These are phyloP conservation scores for Prunus armeniaca DNA, from an alignment of 306 rosid species.

Conservation along the genomic window DNA sequence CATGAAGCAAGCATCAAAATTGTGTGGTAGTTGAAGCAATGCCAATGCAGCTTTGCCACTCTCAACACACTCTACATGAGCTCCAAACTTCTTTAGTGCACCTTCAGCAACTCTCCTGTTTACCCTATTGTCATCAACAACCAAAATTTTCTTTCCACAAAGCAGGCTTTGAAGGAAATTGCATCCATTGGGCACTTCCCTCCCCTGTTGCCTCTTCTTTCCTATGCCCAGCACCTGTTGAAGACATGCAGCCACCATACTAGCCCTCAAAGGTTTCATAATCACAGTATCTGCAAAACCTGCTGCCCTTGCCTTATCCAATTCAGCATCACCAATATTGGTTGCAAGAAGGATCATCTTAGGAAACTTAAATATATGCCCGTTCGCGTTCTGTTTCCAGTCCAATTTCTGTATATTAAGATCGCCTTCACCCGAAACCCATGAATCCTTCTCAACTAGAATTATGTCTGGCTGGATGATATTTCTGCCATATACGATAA, in stretches of 20 bases:
- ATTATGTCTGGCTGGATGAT: slow-evolving; percentile 64
- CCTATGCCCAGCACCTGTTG: slow-evolving; percentile 86
- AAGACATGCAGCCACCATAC: slow-evolving; percentile 98
- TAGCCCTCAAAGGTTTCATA: slow-evolving; percentile 95
- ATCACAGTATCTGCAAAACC: slow-evolving; percentile 90
- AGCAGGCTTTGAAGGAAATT: slow-evolving; percentile 61
- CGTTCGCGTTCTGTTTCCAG: slow-evolving; percentile 72
- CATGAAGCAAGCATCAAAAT: slow-evolving; percentile 97
- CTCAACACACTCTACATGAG: slow-evolving; percentile 74
- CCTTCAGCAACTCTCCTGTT: slow-evolving; percentile 98
- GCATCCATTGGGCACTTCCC: slow-evolving; percentile 58
- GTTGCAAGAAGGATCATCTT: slow-evolving; percentile 87
- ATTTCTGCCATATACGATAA: slow-evolving; percentile 49
- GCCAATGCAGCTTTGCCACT: slow-evolving; percentile 88
- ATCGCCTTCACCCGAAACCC: slow-evolving; percentile 66
- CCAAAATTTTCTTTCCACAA: slow-evolving; percentile 74
- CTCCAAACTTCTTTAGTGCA: slow-evolving; percentile 84
- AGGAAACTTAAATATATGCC: slow-evolving; percentile 54
- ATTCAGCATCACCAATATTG: slow-evolving; percentile 54
- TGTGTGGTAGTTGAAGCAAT: slow-evolving; percentile 78
- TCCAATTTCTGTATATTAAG: slow-evolving; percentile 46
- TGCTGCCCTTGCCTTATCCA: slow-evolving; percentile 63
- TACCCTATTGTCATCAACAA: slow-evolving; percentile 87
- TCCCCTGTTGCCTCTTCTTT: slow-evolving; percentile 67
- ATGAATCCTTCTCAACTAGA: slow-evolving; percentile 82